Percentiles rank a stretch among this genome's conserved stretches.
Conservation (phyloP, 352 stramenopile species). For the Phytophthora melonis region DNA sequence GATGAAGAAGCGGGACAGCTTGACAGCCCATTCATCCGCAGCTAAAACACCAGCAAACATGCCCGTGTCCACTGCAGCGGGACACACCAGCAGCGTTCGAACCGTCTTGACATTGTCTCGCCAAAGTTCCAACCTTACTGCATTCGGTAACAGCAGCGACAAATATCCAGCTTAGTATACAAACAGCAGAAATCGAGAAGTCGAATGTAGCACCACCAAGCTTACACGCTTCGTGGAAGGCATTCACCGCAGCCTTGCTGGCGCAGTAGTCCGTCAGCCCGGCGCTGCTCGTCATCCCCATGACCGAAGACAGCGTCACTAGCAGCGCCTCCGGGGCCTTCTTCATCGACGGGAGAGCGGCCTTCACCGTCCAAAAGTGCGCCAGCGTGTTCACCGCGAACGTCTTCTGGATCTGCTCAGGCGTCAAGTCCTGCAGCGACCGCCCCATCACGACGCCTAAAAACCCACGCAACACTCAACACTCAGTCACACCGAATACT, state of each 20-base stretch:
- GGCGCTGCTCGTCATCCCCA: conserved; percentile 74
- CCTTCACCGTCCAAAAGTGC: conserved; percentile 80
- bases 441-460: conserved; percentile 58
- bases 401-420: conserved; percentile 56
- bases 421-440: conserved; percentile 49
- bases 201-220: not conserved
- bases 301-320: conserved; percentile 82
- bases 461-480: not conserved
- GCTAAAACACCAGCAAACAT: conserved; percentile 79
- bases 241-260: conserved; percentile 78
- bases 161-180: not conserved
- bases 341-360: conserved; percentile 73
- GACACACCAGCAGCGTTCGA: conserved; percentile 79
- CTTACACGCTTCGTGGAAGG: conserved; percentile 75
- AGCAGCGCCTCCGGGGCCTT: conserved; percentile 55
- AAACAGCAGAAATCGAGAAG: not conserved
- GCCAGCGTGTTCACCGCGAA: conserved; percentile 73
- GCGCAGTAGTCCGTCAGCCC: conserved; percentile 80
- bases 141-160: not conserved
- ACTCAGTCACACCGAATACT: not conserved
- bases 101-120: conserved; percentile 63
- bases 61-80: conserved; percentile 72
- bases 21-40: conserved; percentile 48
- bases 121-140: conserved; percentile 84
- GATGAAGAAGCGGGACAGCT: conserved; percentile 50